Evolutionary conservation across 441 rosid genomes (phyloP), one percentile per base, ranked within the genome.

Genomic region (Adansonia grandidieri): DNA sequence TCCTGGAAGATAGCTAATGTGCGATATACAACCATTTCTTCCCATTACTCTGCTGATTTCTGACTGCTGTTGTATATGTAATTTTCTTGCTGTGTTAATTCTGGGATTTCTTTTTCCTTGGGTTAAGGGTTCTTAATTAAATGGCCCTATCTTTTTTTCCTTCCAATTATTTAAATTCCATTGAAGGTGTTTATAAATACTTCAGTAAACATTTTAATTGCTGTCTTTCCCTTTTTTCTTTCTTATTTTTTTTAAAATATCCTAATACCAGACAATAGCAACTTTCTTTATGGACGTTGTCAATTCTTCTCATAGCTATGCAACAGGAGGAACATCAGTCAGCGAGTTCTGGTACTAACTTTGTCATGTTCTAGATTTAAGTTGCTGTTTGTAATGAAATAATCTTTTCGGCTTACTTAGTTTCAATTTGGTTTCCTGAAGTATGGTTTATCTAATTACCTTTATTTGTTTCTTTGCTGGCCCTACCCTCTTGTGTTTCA

Each of bases 301-400:
- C 17, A 96, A 93, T 82, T 85, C 93, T 73, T 94, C 99, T 77
- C 95, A 96, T 84, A 86, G 89, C 85, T 96, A 89, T 82, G 92
- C 98, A 75, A 93, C 97, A 28, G 98, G 97, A 81, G 97, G 97
- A 76, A 93, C 98, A 57, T 96, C 99, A 28, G 87, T 83, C 20
- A 0, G 73, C 14, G 97, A 96, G 86, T 93, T 91, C 88, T 96
- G 99, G 99, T 96, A 91, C 71, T 80, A 75, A 65, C 19, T 19
- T 14, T 13, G 20, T 42, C 63, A 14, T 24, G 78, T 71, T 54
- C 11, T 8, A 32, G 22, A 60, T 75, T 7, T 24, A 47, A 9
- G 5, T 54, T 72, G 10, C 40, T 13, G 42, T 24, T 15, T 76
- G 19, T 69, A 28, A 42, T 75, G 67, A 9, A 74, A 61, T 78